Conservation (phyloP, 169 alveolate genomes). For the Eimeria mitis region DNA sequence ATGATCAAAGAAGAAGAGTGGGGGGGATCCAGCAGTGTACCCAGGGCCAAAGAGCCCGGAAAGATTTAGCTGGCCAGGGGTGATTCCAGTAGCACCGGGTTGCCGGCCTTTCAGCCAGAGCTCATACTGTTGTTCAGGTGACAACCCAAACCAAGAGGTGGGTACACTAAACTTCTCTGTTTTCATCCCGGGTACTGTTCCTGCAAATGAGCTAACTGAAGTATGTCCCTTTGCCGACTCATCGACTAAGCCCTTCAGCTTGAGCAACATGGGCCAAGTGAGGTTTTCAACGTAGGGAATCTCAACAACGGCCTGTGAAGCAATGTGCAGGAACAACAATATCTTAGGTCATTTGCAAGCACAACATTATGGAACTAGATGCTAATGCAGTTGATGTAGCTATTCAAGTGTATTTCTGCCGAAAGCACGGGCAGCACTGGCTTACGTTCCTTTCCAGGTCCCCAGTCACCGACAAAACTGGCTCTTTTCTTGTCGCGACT, state of each 20-base stretch:
- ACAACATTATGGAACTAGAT: background rate
- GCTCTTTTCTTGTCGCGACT: slow-evolving; percentile 45
- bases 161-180: slow-evolving; percentile 60
- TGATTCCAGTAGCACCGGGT: slow-evolving; percentile 38
- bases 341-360: background rate
- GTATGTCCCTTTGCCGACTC: slow-evolving; percentile 40
- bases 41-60: slow-evolving; percentile 51
- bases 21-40: slow-evolving; percentile 28
- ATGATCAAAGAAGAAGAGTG: slow-evolving; percentile 25
- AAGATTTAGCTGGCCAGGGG: slow-evolving; percentile 44
- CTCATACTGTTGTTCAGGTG: slow-evolving; percentile 60
- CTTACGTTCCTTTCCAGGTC: slow-evolving; percentile 57
- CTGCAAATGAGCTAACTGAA: slow-evolving; percentile 26
- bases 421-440: background rate
- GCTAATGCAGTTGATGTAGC: background rate
- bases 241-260: slow-evolving; percentile 20
- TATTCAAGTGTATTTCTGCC: background rate
- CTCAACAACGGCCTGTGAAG: slow-evolving; percentile 34
- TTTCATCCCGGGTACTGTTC: slow-evolving; percentile 29
- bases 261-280: slow-evolving; percentile 36
- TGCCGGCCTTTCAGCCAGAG: slow-evolving; percentile 33
- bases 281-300: slow-evolving; percentile 7
- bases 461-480: slow-evolving; percentile 49
- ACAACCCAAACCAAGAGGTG: slow-evolving; percentile 20
- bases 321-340: background rate